A percentile compares a stretch with the other conserved stretches of the same genome.
Evolutionary conservation across 805 yeast species (phyloP).

Genomic region (Scheffersomyces lignosus): DNA sequence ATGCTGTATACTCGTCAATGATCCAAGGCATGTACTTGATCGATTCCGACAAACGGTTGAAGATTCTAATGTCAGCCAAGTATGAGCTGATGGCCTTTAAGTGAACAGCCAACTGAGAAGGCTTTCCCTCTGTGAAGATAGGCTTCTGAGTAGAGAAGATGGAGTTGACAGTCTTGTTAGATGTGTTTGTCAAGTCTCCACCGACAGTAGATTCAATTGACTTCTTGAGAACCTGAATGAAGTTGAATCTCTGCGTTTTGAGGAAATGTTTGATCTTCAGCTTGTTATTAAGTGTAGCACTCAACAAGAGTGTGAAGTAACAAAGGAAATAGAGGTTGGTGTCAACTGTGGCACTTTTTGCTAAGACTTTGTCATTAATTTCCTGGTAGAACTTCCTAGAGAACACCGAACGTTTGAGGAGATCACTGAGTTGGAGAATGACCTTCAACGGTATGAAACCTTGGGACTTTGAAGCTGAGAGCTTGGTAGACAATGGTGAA

Average conservation of each 20-base stretch:
- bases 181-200: constrained; percentile 14
- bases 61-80: constrained; percentile 41
- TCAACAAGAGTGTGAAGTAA: constrained; percentile 39
- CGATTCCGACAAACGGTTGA: constrained; percentile 41
- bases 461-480: neutral
- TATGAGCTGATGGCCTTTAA: constrained; percentile 37
- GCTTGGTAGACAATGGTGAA: constrained; percentile 13
- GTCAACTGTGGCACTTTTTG: constrained; percentile 35
- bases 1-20: constrained; percentile 36
- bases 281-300: constrained; percentile 39
- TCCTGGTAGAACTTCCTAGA: constrained; percentile 42
- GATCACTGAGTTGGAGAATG: constrained; percentile 25
- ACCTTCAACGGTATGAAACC: constrained; percentile 18
- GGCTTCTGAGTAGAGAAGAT: constrained; percentile 9
- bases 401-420: constrained; percentile 33
- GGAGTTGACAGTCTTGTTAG: constrained; percentile 13
- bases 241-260: constrained; percentile 22
- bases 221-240: constrained; percentile 13
- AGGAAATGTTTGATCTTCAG: constrained; percentile 30
- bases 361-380: constrained; percentile 39
- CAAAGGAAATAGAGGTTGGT: constrained; percentile 42
- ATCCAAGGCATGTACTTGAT: constrained; percentile 47
- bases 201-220: constrained; percentile 7
- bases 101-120: constrained; percentile 31
- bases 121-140: constrained; percentile 8